Evolutionary conservation across 352 stramenopile genomes (phyloP).

Genomic region (Globisporangium okanoganense): DNA sequence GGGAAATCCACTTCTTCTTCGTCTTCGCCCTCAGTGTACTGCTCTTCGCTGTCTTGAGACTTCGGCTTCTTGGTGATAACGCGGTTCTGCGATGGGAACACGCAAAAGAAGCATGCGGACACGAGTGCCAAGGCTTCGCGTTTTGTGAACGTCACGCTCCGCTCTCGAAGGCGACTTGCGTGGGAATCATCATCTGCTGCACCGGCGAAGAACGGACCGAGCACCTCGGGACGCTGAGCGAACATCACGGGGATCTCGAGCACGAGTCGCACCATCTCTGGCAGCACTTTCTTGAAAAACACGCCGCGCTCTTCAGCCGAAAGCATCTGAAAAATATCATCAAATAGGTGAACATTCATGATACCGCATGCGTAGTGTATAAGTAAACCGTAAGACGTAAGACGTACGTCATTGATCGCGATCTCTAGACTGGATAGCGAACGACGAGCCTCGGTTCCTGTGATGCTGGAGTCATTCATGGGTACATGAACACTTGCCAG

Average conservation of each 20-base stretch:
- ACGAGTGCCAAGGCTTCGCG: slow-evolving; percentile 43
- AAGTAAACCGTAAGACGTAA: not conserved
- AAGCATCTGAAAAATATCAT: slow-evolving; percentile 28
- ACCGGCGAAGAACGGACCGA: slow-evolving; percentile 27
- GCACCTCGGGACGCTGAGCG: slow-evolving; percentile 24
- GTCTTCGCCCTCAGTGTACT: not conserved
- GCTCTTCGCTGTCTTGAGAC: slow-evolving; percentile 5
- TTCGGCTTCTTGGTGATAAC: slow-evolving; percentile 3
- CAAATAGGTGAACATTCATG: not conserved
- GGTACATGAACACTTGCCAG: not conserved
- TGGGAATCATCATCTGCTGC: not conserved
- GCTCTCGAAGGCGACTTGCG: slow-evolving; percentile 14
- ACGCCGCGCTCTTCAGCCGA: slow-evolving; percentile 18
- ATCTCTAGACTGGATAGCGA: slow-evolving; percentile 37
- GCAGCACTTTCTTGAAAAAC: slow-evolving; percentile 48
- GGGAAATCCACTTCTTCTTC: slow-evolving; percentile 36
- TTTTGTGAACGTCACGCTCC: slow-evolving; percentile 37
- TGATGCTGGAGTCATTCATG: slow-evolving; percentile 23
- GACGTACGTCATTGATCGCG: slow-evolving; percentile 30
- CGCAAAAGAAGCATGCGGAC: slow-evolving; percentile 53
- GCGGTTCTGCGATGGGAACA: slow-evolving; percentile 50
- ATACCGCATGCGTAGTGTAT: not conserved
- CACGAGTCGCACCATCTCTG: slow-evolving; percentile 44
- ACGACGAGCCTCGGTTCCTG: slow-evolving; percentile 20
- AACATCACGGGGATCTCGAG: slow-evolving; percentile 53